Evolutionary conservation across 257 asterid species (phyloP), one percentile per base, ranked within the genome.

Genomic region (Solanum ossicruentum): DNA sequence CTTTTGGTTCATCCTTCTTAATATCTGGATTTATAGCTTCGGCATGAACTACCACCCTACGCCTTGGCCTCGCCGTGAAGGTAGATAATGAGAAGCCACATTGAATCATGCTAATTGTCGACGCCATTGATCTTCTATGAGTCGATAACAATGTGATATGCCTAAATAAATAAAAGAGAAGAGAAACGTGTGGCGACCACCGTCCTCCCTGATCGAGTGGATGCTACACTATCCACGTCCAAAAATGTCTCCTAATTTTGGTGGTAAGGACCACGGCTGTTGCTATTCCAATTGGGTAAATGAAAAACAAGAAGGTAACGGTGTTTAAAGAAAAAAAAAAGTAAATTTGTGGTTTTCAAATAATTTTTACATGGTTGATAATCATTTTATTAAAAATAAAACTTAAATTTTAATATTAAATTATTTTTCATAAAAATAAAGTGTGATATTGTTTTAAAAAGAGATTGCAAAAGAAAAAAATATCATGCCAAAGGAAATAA

Each of bases 1-100:
- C 99, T 92, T 96, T 96, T 0, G 89, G 93, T 87, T 96, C 98
- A 9, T 91, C 88, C 89, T 96, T 96, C 32, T 98, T 94, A 87
- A 96, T 93, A 5, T 86, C 92, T 12, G 98, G 98, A 84, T 96
- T 96, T 69, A 96, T 86, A 12, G 91, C 82, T 89, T 93, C 93
- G 23, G 98, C 98, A 85, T 94, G 87, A 72, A 93, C 98, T 90
- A 85, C 89, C 92, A 93, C 95, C 93, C 86, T 85, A 88, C 97
- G 88, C 89, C 93, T 87, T 8, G 89, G 89, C 72, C 70, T 89
- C 3, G 55, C 60, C 49, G 84, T 28, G 41, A 54, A 69, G 8
- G 82, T 39, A 8, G 87, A 28, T n/a, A 90, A 73, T 2, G 92
- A 55, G 32, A 89, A 67, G 43, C 86, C 89, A 36, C 88, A 80